Conservation (phyloP, 163 green algal species). For the Scenedesmus sp. region DNA sequence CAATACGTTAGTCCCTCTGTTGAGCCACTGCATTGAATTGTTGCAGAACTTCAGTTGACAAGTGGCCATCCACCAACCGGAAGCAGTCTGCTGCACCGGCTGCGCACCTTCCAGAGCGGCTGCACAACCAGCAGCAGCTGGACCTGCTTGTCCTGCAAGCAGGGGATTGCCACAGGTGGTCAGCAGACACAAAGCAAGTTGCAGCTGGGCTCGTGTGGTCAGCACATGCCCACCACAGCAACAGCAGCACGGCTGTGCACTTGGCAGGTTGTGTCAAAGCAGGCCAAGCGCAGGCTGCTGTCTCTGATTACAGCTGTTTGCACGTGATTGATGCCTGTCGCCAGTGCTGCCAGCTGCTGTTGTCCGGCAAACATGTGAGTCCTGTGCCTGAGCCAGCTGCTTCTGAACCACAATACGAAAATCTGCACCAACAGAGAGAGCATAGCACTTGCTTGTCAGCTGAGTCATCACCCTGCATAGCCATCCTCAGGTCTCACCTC, state of each 20-base stretch:
- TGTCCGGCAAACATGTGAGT: neutral
- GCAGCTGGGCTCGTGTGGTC: neutral
- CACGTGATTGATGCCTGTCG: too few relatives aligned
- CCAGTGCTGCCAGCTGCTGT: neutral
- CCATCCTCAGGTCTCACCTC: too few relatives aligned
- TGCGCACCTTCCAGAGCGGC: slow-evolving; percentile 49
- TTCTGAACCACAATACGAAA: neutral
- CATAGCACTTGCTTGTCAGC: too few relatives aligned
- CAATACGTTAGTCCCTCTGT: too few relatives aligned
- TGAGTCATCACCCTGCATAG: too few relatives aligned
- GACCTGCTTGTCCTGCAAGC: slow-evolving; percentile 38
- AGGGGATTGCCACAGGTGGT: neutral
- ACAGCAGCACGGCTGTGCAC: too few relatives aligned
- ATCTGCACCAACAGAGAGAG: too few relatives aligned
- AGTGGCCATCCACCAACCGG: neutral
- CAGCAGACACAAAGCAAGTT: neutral
- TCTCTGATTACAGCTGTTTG: too few relatives aligned
- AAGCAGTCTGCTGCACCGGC: neutral
- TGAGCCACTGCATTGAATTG: neutral
- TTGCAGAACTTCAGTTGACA: too few relatives aligned
- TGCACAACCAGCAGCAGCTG: slow-evolving; percentile 52
- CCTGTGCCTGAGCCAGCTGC: neutral
- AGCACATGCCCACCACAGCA: neutral
- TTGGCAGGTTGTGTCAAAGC: too few relatives aligned
- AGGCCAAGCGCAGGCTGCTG: too few relatives aligned